Conservation (phyloP, 2,329 filamentous ascomycete species). For the Trichoderma hamatum region DNA sequence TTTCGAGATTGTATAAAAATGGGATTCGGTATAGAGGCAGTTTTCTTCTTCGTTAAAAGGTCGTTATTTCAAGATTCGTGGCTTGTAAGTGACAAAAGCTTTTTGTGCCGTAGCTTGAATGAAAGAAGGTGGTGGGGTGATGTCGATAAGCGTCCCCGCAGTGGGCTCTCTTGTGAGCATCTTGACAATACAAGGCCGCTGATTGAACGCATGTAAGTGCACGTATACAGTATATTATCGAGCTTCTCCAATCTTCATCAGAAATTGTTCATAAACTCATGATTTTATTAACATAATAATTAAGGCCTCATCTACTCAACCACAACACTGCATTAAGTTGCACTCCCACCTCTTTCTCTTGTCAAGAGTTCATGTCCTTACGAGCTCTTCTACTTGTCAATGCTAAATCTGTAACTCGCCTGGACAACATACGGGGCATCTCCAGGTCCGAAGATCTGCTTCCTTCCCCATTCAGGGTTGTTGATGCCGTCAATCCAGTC, state of each 20-base stretch:
- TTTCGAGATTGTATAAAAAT: not conserved
- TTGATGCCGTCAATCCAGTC: conserved; percentile 96
- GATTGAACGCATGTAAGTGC: not conserved
- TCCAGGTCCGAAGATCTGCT: conserved; percentile 63
- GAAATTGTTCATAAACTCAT: not conserved
- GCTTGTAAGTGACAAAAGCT: conserved; percentile 16
- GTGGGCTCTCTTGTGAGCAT: not conserved
- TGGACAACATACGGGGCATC: conserved; percentile 64
- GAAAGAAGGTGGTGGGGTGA: conserved; percentile 12
- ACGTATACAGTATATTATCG: not conserved
- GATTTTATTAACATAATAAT: not conserved
- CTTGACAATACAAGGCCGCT: not conserved
- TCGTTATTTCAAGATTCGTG: not conserved
- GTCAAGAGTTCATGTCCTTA: not conserved
- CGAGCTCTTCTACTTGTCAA: conserved; percentile 33
- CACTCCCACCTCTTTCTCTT: not conserved
- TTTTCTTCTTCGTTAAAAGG: not conserved
- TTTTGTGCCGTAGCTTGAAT: not conserved
- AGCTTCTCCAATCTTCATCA: not conserved
- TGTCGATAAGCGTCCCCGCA: conserved; percentile 4
- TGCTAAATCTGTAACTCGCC: conserved; percentile 63
- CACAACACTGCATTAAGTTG: not conserved
- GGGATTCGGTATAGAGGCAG: not conserved
- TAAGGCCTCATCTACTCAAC: not conserved
- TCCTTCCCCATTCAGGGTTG: conserved; percentile 82